Base-by-base conservation (phyloP, 2,329 filamentous ascomycete genomes). In the Hymenoscyphus fraxineus region DNA sequence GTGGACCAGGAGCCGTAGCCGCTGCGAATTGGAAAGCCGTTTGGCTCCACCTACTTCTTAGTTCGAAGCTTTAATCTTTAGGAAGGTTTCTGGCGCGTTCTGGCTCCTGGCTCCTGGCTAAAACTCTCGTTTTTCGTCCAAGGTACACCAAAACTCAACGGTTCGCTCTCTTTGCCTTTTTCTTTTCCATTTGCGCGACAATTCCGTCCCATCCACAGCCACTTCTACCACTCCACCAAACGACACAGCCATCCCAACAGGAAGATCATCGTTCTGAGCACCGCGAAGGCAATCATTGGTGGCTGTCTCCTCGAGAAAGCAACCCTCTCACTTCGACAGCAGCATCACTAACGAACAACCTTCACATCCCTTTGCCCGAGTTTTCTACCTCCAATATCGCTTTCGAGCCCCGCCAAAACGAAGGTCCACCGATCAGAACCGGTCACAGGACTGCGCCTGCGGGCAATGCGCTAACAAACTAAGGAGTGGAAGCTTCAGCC, bases 311-410 rank as follows among this genome's bases (percentile, higher is more conserved):
- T 27, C 19, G 10, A 22, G 19, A 22, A 54, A 12, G n/a, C 19
- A 54, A 27, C 22, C 13, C 6, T 27, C 19, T 39, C 32, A 41
- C 40, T 41, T 59, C 58, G 4, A 44, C 13, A 27, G 39, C 35
- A 54, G 19, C 47, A 22, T 54, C 47, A 54, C 22, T 54, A 27
- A 54, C 47, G 13, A 41, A 59, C 35, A 22, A 59, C 58, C 16
- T 10, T 35, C 32, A 22, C 59, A 60, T 60, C 59, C 59, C n/a
- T 47, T n/a, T 47, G 59, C 31, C 59, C 59, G 59, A 54, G 19
- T 31, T 22, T 19, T 54, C 47, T 22, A 19, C 47, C 6, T 35
- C 35, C 35, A 35, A 54, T 13, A 27, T 54, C 47, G 47, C 22
- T 54, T 54, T 54, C 47, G 58, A 59, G 22, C 35, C 19, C 38